Evolutionary conservation across 768 basidiomycete genomes (phyloP).

Genomic region (Boletus huronensis): DNA sequence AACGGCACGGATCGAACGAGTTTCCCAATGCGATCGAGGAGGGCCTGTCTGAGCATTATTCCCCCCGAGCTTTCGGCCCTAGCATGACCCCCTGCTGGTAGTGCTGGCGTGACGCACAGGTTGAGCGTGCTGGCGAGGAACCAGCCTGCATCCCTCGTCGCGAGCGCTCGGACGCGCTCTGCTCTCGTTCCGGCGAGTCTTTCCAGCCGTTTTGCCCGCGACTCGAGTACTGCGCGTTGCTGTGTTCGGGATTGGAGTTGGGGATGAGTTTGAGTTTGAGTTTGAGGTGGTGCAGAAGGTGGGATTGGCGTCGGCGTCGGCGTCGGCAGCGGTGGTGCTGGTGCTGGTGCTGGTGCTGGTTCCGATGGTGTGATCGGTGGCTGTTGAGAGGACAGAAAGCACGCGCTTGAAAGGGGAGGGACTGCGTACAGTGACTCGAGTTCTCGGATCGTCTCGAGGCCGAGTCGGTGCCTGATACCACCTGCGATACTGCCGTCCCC

Average conservation of each 20-base stretch:
- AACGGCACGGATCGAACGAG: slow-evolving; percentile 14
- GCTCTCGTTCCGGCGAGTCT: slow-evolving; percentile 10
- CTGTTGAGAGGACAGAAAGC: background rate
- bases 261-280: background rate
- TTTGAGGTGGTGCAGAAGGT: background rate
- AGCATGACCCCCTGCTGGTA: background rate
- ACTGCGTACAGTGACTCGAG: slow-evolving; percentile 21
- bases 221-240: background rate
- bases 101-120: slow-evolving; percentile 14
- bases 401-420: background rate
- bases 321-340: background rate
- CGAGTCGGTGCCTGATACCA: slow-evolving; percentile 21
- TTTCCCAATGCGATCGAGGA: slow-evolving; percentile 24
- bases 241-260: background rate
- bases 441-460: slow-evolving; percentile 28
- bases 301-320: background rate
- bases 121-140: slow-evolving; percentile 26
- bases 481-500: background rate
- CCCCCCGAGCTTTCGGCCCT: background rate
- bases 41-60: slow-evolving; percentile 9
- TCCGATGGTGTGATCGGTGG: background rate
- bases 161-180: slow-evolving; percentile 24
- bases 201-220: slow-evolving; percentile 6
- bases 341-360: background rate
- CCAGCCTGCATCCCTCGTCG: slow-evolving; percentile 27